Percentiles rank a stretch among this genome's conserved stretches.
Conservation (phyloP, 331 rosid genomes). For the Pyracantha coccinea region DNA sequence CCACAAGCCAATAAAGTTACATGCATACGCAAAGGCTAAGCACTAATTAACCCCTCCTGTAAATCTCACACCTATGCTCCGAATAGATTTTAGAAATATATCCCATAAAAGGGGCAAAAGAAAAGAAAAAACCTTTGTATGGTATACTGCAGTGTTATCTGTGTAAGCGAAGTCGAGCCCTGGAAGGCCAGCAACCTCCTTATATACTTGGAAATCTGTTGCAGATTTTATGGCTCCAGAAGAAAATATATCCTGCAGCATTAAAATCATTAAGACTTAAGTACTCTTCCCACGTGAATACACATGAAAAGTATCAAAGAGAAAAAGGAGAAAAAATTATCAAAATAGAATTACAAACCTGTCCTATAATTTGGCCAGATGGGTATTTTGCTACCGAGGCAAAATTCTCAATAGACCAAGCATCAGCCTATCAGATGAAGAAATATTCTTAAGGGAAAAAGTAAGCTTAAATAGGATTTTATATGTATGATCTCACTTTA, state of each 20-base stretch:
- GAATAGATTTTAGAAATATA: not conserved
- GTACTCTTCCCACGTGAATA: not conserved
- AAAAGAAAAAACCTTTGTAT: conserved; percentile 64
- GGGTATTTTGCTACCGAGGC: conserved; percentile 86
- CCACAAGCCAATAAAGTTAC: not conserved
- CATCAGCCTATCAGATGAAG: conserved; percentile 60
- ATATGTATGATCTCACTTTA: not conserved
- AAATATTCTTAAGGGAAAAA: not conserved
- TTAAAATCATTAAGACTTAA: conserved; percentile 15
- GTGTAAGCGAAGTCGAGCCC: conserved; percentile 89
- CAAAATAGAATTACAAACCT: conserved; percentile 43
- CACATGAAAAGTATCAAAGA: conserved; percentile 4
- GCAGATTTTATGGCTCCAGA: conserved; percentile 90
- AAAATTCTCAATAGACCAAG: conserved; percentile 85
- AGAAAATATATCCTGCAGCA: conserved; percentile 74
- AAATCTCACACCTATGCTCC: not conserved
- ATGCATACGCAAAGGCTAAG: not conserved
- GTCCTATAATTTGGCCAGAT: conserved; percentile 62
- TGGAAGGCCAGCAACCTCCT: conserved; percentile 82
- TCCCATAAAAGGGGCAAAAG: conserved; percentile 10
- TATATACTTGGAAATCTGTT: conserved; percentile 89
- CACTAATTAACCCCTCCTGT: not conserved
- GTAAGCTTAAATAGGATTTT: not conserved
- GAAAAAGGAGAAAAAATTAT: not conserved
- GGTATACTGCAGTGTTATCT: conserved; percentile 84